Evolutionary conservation across 2,329 filamentous ascomycete genomes (phyloP).

Genomic region (Scytalidium sp.): DNA sequence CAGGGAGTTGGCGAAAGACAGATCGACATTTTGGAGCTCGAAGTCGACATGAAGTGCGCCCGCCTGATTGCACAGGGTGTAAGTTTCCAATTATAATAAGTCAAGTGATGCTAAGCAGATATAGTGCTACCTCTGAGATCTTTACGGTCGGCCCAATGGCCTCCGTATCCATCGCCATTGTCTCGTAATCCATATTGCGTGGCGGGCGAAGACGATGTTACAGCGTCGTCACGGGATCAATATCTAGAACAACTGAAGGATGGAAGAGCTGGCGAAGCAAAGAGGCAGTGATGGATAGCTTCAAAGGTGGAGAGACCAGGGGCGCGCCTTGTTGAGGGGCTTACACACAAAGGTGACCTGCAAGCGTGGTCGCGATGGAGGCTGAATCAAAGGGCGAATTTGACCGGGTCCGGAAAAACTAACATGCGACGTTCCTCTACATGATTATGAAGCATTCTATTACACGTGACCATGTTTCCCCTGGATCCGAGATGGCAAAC

Average conservation of each 20-base stretch:
- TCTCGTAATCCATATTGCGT: constrained; percentile 46
- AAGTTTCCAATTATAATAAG: constrained; percentile 11
- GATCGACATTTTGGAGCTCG: constrained; percentile 83
- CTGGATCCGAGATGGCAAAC: no score
- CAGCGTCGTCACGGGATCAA: not conserved
- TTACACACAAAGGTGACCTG: not conserved
- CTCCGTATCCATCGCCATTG: constrained; percentile 37
- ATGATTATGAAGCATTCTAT: not conserved
- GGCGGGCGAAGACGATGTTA: not conserved
- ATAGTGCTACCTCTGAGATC: constrained; percentile 37
- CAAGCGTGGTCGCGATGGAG: not conserved
- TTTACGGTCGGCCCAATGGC: constrained; percentile 43
- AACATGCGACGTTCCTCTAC: not conserved
- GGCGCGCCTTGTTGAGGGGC: not conserved
- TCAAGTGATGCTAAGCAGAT: not conserved
- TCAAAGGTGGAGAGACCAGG: not conserved
- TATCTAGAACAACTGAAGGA: not conserved
- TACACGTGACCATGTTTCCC: no score
- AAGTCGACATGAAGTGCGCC: constrained; percentile 84
- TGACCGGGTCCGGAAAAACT: not conserved
- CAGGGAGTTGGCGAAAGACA: constrained; percentile 88
- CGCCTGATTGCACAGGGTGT: constrained; percentile 51
- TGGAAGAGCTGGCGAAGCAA: not conserved
- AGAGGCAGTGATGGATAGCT: not conserved
- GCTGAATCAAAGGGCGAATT: not conserved